Conservation (phyloP, 768 basidiomycete genomes). For the Boletus reticuloceps region DNA sequence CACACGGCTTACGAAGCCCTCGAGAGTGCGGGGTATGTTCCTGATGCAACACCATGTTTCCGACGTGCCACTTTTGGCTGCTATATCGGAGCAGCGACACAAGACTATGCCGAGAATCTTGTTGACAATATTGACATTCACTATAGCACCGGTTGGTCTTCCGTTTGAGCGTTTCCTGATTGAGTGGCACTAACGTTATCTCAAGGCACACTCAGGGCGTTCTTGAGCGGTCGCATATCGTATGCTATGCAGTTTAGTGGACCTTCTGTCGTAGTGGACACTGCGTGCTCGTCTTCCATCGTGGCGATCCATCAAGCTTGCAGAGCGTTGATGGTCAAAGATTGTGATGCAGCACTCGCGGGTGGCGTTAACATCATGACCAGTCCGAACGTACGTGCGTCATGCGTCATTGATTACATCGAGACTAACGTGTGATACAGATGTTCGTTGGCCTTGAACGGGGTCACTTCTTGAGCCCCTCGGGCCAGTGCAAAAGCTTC, state of each 20-base stretch:
- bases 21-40: conserved; percentile 69
- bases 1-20: conserved; percentile 67
- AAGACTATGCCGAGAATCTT: conserved; percentile 69
- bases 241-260: conserved; percentile 67
- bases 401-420: background rate
- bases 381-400: conserved; percentile 60
- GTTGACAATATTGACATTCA: conserved; percentile 62
- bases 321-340: conserved; percentile 58
- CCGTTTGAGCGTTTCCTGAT: conserved; percentile 1
- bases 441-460: conserved; percentile 68
- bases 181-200: background rate
- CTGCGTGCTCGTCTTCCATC: conserved; percentile 71
- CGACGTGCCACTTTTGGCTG: conserved; percentile 57
- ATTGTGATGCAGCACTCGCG: conserved; percentile 67
- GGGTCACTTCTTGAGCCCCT: conserved; percentile 64
- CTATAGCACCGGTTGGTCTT: conserved; percentile 57
- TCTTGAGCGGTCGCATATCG: conserved; percentile 69
- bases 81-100: conserved; percentile 66
- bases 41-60: conserved; percentile 50
- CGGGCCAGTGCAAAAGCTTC: conserved; percentile 68
- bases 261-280: conserved; percentile 70
- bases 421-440: conserved; percentile 32
- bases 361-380: conserved; percentile 74
- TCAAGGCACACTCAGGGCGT: conserved; percentile 60
- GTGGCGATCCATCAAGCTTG: conserved; percentile 69